phyloP scores from a whole-genome alignment of 305 asterid species.

The Solanum hybrid region DNA sequence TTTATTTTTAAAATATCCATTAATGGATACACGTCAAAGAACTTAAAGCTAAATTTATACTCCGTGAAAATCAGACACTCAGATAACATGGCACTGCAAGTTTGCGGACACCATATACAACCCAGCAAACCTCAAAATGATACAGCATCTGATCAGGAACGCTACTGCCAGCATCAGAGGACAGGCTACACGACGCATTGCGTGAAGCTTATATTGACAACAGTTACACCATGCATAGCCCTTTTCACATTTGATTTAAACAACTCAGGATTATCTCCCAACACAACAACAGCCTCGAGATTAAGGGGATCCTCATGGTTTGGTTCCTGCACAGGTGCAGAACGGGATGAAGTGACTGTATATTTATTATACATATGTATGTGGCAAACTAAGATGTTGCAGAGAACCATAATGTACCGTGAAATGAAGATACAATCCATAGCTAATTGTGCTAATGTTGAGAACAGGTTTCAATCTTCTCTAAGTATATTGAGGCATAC shows the following conservation, averaged over 20 bases:
- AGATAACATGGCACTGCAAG: neutral
- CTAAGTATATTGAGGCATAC: neutral
- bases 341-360: neutral
- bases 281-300: slow-evolving; percentile 23
- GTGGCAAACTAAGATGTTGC: neutral
- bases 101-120: neutral
- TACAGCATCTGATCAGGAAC: neutral
- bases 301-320: slow-evolving; percentile 34
- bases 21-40: neutral
- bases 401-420: neutral
- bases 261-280: slow-evolving; percentile 20
- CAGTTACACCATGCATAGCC: slow-evolving; percentile 22
- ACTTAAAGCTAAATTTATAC: neutral
- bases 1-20: neutral
- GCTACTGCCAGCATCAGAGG: neutral
- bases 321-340: slow-evolving; percentile 18
- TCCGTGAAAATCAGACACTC: neutral
- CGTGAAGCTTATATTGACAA: slow-evolving; percentile 11
- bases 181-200: neutral
- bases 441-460: neutral
- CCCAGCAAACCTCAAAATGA: neutral
- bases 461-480: neutral
- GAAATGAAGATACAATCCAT: neutral
- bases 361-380: neutral
- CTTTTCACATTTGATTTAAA: slow-evolving; percentile 21